Base-by-base conservation (phyloP, 2,329 filamentous ascomycete species). In the Furcasterigmium sp. region DNA sequence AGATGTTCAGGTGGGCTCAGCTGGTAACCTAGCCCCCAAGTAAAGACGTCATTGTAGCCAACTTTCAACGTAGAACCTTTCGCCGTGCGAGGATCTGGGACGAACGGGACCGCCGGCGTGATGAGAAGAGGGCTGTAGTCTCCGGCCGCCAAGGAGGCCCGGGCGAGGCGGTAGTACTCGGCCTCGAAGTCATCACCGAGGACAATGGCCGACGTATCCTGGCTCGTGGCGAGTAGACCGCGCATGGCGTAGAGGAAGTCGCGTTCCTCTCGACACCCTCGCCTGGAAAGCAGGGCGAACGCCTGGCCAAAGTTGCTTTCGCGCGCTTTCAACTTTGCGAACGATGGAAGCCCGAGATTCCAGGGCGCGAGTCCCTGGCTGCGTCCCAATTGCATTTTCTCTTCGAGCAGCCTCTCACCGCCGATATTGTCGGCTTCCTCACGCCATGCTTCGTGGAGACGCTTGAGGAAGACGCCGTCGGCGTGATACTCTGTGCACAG, bases 1-100 rank as follows among this genome's bases (percentile, higher is more conserved):
- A n/a, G n/a, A n/a, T n/a, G n/a, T n/a, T n/a, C n/a, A n/a, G n/a
- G n/a, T n/a, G n/a, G n/a, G n/a, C n/a, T n/a, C n/a, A n/a, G n/a
- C n/a, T n/a, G n/a, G n/a, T n/a, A n/a, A 26, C 36, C 36, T 8
- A 38, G n/a, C 7, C 13, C 36, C 36, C 36, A 38, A 2, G 36
- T 38, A n/a, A 25, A 38, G 36, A 38, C 36, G 3, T 38, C 36
- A 21, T 38, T 38, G 36, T 26, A 38, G 21, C 36, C 36, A 21
- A 9, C 20, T 9, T 26, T 9, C 4, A 26, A 14, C 7, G 8
- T n/a, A 6, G 13, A 5, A 6, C 21, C 20, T n/a, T 25, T 15
- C 4, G 7, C 26, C 14, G 21, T 25, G n/a, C 36, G 36, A 26
- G 36, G 36, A 20, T 38, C 36, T 10, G 18, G 17, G 10, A 25